Evolutionary conservation across 1,284 basidiomycete species (phyloP), one percentile per base, ranked within the genome.

Genomic region (Polyporus tsugae): DNA sequence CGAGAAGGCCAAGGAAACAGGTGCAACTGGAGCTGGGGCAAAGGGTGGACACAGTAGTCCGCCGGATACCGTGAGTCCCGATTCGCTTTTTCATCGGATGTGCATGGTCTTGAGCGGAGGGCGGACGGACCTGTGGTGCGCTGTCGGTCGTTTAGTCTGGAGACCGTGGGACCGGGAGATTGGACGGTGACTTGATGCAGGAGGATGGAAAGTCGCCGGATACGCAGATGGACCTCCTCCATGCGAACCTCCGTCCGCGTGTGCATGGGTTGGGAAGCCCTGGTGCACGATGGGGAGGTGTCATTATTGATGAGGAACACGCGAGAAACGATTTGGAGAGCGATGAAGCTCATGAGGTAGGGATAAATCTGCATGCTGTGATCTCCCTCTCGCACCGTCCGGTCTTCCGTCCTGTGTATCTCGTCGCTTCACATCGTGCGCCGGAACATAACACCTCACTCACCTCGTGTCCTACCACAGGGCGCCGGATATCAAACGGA

Each of bases 401-500:
- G 6, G 4, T 25, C n/a, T 6, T 22, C 22, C 22, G 4, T 25
- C 22, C 22, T 25, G 22, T 49, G 11, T 10, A 25, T 49, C 4
- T 49, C 46, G 10, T 25, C 41, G 41, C 15, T 5, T 49, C 46
- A 5, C 22, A 35, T 33, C 29, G 3, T 55, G 29, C 25, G 6
- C 11, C 6, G 22, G 7, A 13, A 52, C 25, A 13, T 19, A 15
- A 6, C 4, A 19, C 17, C 29, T 55, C 9, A 15, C 49, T 62
- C 33, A 62, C 46, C 49, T 25, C 6, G 4, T 13, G 19, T 38
- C n/a, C 9, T 67, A n/a, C 33, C 9, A 6, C 65, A 78, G 77
- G 76, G 71, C 19, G 62, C 64, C 2, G 75, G 70, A 2, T 77
- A 77, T 59, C 74, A 77, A 25, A 75, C 75, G 0, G 72, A 75